Evolutionary conservation across 2,329 filamentous ascomycete genomes (phyloP), one percentile per base, ranked within the genome.

Genomic region (Fusarium armeniacum): DNA sequence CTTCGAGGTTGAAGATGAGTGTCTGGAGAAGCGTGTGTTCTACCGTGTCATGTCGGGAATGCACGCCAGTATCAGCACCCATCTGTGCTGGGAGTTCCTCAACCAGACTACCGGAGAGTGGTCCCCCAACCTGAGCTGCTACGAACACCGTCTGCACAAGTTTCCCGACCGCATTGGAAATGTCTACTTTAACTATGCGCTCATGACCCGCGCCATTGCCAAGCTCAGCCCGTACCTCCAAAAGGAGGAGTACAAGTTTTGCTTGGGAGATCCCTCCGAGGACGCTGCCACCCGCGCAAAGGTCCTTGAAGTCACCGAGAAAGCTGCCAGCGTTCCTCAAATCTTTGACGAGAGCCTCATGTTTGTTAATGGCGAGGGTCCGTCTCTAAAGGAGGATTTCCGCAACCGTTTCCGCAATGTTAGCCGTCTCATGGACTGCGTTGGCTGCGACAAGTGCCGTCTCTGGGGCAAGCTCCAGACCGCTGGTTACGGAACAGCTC

Each of bases 381-480:
- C 92, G 4, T 93, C 88, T 4, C 83, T 99, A 60, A 99, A 98
- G 80, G 95, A 98, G 77, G 96, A 99, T 77, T 99, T 99, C 85
- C 91, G 93, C 74, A 96, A 97, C 80, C 92, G 96, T 18, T 99
- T 99, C 86, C 90, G 96, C 77, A 99, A 99, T 78, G 93, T 99
- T 65, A 97, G 93, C 78, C 90, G 96, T 41, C 86, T 98, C 70
- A 99, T 99, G 96, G 96, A 99, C 80, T 99, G 96, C 73, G 95
- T 98, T 22, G 96, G 96, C 45, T 99, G 96, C 80, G 96, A 99
- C 83, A 99, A 99, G 83, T 99, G 96, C 81, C 90, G 96, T 11
- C 89, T 99, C 4, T 99, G 96, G 96, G 96, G 96, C 50, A 99
- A 99, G 82, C 83, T 99, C 38, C 96, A 99, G 82, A 97, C 94